Base-by-base conservation (phyloP, 345 rosid species). In the Salix suchowensis region DNA sequence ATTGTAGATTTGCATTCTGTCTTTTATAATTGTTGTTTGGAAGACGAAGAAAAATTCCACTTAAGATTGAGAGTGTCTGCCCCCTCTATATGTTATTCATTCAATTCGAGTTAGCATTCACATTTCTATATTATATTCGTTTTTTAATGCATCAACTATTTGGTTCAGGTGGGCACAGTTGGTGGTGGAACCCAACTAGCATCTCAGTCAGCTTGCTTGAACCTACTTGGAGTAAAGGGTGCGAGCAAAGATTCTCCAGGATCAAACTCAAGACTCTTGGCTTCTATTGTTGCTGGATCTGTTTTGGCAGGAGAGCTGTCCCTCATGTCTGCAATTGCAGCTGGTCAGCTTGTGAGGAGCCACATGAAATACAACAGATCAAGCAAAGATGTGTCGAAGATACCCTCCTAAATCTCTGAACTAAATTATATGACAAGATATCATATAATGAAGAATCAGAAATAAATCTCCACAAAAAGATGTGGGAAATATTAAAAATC, bases 301-400 rank as follows among this genome's bases (percentile, higher is more conserved):
- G 97, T 93, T 34, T 82, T 93, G 19, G 97, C 97, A 0, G 97
- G 93, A 55, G 94, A 91, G 77, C 91, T 93, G 26, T 93, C 97
- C 61, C 82, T 93, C 65, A 91, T 93, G 97, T 88, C 97, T 34
- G 97, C 97, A 42, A 88, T 93, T 39, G 92, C 97, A 72, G 97
- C 96, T 12, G 97, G 97, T 72, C 97, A 93, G 80, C 92, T 93
- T 1, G 93, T 93, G 68, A 82, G 32, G 74, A 93, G 96, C 81
- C 97, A 93, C 90, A 88, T 93, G 97, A 93, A 89, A 77, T 93
- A 93, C 86, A 93, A 93, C 82, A 83, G 97, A 83, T 93, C 97
- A 80, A 91, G 87, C 91, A 81, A 78, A 77, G 96, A 92, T 65
- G 70, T 92, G 1, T 73, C 92, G 68, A 79, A 83, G 58, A 75